phyloP scores from a whole-genome alignment of 257 asterid species.

The Striga asiatica region DNA sequence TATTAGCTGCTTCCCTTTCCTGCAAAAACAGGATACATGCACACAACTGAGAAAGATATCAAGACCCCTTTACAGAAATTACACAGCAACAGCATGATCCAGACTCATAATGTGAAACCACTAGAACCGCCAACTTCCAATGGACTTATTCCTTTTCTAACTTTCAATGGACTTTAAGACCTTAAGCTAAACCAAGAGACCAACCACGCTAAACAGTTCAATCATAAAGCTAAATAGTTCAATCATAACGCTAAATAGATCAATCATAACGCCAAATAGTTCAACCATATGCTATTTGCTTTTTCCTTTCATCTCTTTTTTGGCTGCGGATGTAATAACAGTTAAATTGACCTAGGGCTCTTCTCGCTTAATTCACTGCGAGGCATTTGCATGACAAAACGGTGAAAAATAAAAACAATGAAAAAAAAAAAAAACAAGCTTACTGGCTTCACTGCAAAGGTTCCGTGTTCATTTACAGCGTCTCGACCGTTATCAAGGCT shows the following conservation, averaged over 20 bases:
- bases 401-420: neutral
- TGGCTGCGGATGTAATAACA: neutral
- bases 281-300: too few relatives aligned
- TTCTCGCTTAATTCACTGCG: neutral
- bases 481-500: constrained; percentile 62
- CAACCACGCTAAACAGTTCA: neutral
- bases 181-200: neutral
- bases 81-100: constrained; percentile 2
- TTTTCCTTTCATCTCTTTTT: too few relatives aligned
- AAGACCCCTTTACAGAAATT: neutral
- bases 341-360: neutral
- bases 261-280: too few relatives aligned
- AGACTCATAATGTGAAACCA: neutral
- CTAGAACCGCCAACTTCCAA: too few relatives aligned
- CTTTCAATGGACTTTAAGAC: neutral
- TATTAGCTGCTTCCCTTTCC: constrained; percentile 47
- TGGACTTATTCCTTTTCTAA: neutral
- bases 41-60: neutral
- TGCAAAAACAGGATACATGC: constrained; percentile 22
- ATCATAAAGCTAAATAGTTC: too few relatives aligned
- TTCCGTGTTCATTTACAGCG: constrained; percentile 35
- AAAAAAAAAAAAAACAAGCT: constrained; percentile 11
- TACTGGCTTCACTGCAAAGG: constrained; percentile 40
- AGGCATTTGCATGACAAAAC: neutral
- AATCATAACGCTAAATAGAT: too few relatives aligned